Evolutionary conservation across 352 stramenopile species (phyloP).

Genomic region (Globisporangium spinosum): DNA sequence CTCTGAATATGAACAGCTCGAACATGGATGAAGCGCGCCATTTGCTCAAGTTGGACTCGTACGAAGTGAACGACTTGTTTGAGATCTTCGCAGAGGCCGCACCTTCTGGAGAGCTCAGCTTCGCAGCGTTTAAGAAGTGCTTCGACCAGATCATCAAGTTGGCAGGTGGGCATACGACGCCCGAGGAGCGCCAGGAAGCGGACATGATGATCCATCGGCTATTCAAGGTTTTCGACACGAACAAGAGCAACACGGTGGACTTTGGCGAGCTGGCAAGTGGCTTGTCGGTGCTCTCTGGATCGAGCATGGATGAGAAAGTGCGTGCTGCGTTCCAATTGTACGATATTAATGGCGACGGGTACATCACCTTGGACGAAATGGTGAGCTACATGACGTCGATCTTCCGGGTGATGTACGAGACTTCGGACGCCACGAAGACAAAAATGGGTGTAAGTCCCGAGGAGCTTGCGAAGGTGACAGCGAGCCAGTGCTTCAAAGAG

Average conservation of each 20-base stretch:
- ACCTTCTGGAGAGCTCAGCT: constrained; percentile 71
- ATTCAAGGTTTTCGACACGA: constrained; percentile 81
- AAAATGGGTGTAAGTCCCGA: constrained; percentile 75
- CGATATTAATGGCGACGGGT: constrained; percentile 82
- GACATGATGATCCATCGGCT: constrained; percentile 78
- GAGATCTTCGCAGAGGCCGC: constrained; percentile 86
- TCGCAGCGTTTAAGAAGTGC: constrained; percentile 83
- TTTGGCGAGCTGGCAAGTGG: constrained; percentile 85
- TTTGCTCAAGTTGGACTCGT: constrained; percentile 82
- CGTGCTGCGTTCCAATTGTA: constrained; percentile 83
- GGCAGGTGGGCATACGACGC: constrained; percentile 60
- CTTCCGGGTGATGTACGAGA: constrained; percentile 90
- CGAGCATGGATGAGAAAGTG: constrained; percentile 85
- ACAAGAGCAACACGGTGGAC: constrained; percentile 85
- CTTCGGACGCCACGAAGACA: constrained; percentile 65
- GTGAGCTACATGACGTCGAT: constrained; percentile 87
- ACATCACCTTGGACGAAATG: constrained; percentile 86
- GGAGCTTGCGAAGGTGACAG: constrained; percentile 75
- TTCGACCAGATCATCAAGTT: constrained; percentile 87
- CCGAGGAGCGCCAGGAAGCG: constrained; percentile 69
- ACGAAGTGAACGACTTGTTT: constrained; percentile 86
- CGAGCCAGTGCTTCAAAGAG: constrained; percentile 83
- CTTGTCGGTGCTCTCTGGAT: constrained; percentile 79
- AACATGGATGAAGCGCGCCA: constrained; percentile 73
- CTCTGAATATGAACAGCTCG: constrained; percentile 63